Evolutionary conservation across 2,329 filamentous ascomycete genomes (phyloP), one percentile per base, ranked within the genome.

Genomic region (Cryphonectria naterciae): DNA sequence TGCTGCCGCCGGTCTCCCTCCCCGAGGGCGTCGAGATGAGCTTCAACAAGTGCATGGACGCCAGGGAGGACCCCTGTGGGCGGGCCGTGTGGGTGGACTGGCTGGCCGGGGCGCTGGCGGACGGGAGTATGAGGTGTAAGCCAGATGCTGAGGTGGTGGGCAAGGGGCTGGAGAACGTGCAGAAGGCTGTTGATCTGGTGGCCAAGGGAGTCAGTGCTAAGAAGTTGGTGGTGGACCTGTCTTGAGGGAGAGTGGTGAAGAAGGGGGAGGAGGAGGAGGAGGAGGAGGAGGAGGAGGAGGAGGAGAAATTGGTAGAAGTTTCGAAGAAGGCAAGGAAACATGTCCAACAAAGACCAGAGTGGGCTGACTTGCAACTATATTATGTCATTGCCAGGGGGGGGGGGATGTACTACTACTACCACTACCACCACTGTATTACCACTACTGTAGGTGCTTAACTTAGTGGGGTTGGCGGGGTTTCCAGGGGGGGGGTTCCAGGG

Each of bases 111-210:
- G 65, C 69, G 41, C 60, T 70, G 54, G 65, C 39, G 3, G 60
- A 41, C 22, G 60, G 65, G 35, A 58, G 43, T 2, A 35, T 68
- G n/a, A 54, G 7, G 46, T 49, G 22, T 17, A 58, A 49, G n/a
- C 69, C 69, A 11, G 43, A 67, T 25, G 52, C 69, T 15, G 17
- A 43, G 35, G 69, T 70, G 28, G 69, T 70, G 1, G 69, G 69
- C 13, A 54, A 28, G 25, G 69, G 69, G 8, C 65, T 70, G 17
- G 69, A 70, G 65, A 70, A 58, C 2, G 41, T 70, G 25, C 69
- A 70, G 65, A 17, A 65, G 46, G 69, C 58, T n/a, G 67, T 70
- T n/a, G 69, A 70, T 11, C 22, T 60, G 54, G n/a, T 52, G 25
- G 67, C 32, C 25, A 35, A 68, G 58, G 69, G 69, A 0, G 49